phyloP scores from a whole-genome alignment of 306 rosid species.

The Cucurbita argyrosperma region DNA sequence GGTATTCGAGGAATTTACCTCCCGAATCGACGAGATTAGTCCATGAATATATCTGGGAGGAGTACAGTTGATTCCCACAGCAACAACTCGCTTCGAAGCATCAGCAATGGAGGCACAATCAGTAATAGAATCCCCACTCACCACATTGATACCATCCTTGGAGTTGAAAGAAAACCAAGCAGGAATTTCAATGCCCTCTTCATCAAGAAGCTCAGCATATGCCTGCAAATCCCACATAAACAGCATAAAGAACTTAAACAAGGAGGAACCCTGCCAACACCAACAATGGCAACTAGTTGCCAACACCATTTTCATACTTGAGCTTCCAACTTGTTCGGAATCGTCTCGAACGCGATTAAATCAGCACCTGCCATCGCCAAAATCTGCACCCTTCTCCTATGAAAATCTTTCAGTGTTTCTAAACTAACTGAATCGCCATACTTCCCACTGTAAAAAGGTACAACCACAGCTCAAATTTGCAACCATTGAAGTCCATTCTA shows the following conservation, averaged over 20 bases:
- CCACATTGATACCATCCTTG: slow-evolving; percentile 56
- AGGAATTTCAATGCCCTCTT: slow-evolving; percentile 62
- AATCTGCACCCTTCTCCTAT: slow-evolving; percentile 67
- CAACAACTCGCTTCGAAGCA: slow-evolving; percentile 45
- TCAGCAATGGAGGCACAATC: slow-evolving; percentile 71
- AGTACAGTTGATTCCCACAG: slow-evolving; percentile 83
- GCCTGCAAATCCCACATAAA: slow-evolving; percentile 34
- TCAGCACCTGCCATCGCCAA: slow-evolving; percentile 69
- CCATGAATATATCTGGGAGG: slow-evolving; percentile 73
- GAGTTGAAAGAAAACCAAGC: slow-evolving; percentile 83
- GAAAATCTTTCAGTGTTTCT: slow-evolving; percentile 54
- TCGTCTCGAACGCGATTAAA: slow-evolving; percentile 79
- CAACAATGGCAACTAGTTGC: background rate
- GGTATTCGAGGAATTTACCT: slow-evolving; percentile 19
- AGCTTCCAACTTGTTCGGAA: slow-evolving; percentile 70
- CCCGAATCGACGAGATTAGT: slow-evolving; percentile 36
- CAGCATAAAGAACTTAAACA: background rate
- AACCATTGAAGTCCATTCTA: background rate
- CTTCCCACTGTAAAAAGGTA: slow-evolving; percentile 36
- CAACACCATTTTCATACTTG: slow-evolving; percentile 24
- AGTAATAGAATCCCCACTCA: slow-evolving; percentile 55
- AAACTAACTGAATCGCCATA: slow-evolving; percentile 55
- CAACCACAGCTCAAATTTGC: too few species aligned
- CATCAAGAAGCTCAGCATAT: slow-evolving; percentile 57
- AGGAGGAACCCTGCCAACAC: background rate